These are phyloP conservation scores for Trichosphaerium sp. DNA, from an alignment of 78 protist genomes.

Conservation along the genomic window DNA sequence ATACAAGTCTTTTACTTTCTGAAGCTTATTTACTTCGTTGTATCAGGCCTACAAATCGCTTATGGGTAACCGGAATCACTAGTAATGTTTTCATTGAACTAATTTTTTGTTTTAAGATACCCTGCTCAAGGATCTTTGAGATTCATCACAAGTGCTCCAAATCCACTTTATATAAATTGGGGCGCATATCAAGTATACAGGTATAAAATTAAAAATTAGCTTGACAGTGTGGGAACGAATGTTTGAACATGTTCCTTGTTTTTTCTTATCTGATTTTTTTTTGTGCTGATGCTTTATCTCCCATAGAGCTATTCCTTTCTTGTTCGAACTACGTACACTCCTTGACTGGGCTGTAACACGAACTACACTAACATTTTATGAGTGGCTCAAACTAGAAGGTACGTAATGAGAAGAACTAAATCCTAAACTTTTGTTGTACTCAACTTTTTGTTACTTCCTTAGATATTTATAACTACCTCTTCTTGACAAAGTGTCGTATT, in stretches of 20 bases:
- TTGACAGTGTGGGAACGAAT: background rate
- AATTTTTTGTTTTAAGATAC: background rate
- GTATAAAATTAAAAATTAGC: background rate
- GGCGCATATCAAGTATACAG: background rate
- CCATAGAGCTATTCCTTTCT: constrained; percentile 60
- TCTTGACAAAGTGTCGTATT: constrained; percentile 27
- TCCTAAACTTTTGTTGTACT: no score
- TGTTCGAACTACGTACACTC: constrained; percentile 55
- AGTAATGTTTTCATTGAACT: constrained; percentile 6
- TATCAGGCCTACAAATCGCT: constrained; percentile 28
- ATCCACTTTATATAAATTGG: background rate
- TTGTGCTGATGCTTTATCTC: background rate
- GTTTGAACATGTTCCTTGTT: background rate
- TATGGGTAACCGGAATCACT: constrained; percentile 33
- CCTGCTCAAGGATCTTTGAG: background rate
- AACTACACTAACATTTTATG: constrained; percentile 49
- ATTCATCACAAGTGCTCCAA: background rate
- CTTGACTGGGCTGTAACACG: constrained; percentile 66
- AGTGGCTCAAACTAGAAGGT: constrained; percentile 68
- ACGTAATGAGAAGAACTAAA: no score
- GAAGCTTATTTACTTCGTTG: constrained; percentile 9
- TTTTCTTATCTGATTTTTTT: background rate
- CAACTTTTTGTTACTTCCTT: no score
- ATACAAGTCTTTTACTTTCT: constrained; percentile 28
- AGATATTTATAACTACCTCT: constrained; percentile 35